A percentile compares a stretch with the other conserved stretches of the same genome.
Conservation (phyloP, 441 rosid genomes). For the Rhodomyrtus psidioides region DNA sequence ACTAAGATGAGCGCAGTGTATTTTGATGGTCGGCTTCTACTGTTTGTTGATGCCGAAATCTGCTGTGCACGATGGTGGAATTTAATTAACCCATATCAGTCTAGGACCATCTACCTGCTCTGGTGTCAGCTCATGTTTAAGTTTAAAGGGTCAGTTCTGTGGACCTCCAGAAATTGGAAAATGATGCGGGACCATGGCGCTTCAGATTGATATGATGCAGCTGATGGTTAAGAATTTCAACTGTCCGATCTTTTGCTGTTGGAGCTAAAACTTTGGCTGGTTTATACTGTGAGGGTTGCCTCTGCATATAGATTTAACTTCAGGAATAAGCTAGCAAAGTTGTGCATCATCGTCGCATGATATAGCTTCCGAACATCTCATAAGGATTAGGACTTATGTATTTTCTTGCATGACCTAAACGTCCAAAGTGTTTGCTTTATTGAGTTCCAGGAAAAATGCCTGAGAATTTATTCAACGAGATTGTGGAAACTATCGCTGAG, state of each 20-base stretch:
- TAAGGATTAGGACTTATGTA: not conserved
- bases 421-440: not conserved
- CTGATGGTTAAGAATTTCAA: not conserved
- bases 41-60: not conserved
- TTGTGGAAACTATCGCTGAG: constrained; percentile 58
- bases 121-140: not conserved
- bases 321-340: not conserved
- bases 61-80: not conserved
- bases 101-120: not conserved
- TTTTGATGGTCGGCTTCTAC: not conserved
- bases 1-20: not conserved
- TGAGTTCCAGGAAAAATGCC: constrained; percentile 44
- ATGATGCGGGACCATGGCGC: not conserved
- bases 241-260: not conserved
- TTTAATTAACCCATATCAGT: not conserved
- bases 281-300: not conserved
- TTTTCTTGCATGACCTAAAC: not conserved
- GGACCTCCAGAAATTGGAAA: not conserved
- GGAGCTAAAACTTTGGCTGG: not conserved
- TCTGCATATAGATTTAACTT: not conserved
- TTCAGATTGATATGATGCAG: not conserved
- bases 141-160: not conserved
- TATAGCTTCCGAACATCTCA: not conserved
- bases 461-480: constrained; percentile 41
- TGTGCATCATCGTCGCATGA: not conserved